Evolutionary conservation across 805 yeast species (phyloP).

Genomic region (Cyberlindnera mrakii): DNA sequence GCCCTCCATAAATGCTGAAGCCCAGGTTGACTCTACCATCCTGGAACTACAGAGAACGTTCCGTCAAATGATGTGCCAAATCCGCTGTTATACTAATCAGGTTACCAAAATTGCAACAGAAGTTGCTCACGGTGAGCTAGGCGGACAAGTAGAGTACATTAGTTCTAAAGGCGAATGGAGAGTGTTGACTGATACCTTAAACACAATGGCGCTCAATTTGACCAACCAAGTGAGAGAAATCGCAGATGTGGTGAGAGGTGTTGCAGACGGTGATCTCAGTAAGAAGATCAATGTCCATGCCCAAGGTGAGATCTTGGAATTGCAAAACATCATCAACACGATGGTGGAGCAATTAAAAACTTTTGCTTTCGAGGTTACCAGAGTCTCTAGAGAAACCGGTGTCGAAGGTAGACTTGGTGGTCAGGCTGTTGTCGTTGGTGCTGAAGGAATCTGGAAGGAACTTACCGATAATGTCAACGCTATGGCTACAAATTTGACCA

Average conservation of each 20-base stretch:
- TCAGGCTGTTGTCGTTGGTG: conserved; percentile 77
- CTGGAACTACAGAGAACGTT: conserved; percentile 71
- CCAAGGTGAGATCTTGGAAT: conserved; percentile 79
- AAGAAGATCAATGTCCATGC: conserved; percentile 84
- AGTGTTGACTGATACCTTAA: conserved; percentile 75
- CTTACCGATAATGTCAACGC: conserved; percentile 86
- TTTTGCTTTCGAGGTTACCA: conserved; percentile 82
- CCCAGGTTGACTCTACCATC: conserved; percentile 74
- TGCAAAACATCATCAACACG: conserved; percentile 79
- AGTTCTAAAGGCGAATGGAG: conserved; percentile 91
- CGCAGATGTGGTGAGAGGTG: conserved; percentile 88
- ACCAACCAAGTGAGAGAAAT: conserved; percentile 86
- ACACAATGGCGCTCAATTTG: conserved; percentile 81
- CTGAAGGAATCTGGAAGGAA: conserved; percentile 86
- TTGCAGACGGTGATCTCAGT: conserved; percentile 83
- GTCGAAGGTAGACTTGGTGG: conserved; percentile 86
- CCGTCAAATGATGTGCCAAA: conserved; percentile 85
- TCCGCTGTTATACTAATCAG: conserved; percentile 62
- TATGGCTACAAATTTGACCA: conserved; percentile 82
- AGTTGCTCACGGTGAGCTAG: conserved; percentile 84
- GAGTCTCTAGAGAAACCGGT: conserved; percentile 86
- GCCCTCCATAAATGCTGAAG: conserved; percentile 52
- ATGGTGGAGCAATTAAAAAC: conserved; percentile 87
- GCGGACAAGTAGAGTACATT: conserved; percentile 81
- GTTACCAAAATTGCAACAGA: conserved; percentile 77